These are phyloP conservation scores for Pestalotiopsis sp. DNA, from an alignment of 2,329 filamentous ascomycete genomes.

Conservation along the genomic window DNA sequence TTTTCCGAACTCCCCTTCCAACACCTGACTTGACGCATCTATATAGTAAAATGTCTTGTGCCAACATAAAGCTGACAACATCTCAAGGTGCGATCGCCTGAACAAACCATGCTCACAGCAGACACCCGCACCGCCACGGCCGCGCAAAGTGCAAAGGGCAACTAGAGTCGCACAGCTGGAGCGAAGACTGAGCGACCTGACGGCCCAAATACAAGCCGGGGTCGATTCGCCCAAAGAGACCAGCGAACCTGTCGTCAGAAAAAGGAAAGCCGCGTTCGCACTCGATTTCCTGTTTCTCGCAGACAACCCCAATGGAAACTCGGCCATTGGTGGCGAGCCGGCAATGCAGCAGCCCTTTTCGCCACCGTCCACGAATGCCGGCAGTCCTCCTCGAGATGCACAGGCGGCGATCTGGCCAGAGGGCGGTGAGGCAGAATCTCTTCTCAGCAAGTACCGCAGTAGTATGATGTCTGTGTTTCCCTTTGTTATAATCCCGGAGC, in stretches of 20 bases:
- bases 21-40: too few species aligned
- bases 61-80: background rate
- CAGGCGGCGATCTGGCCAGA: constrained; percentile 1
- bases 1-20: too few species aligned
- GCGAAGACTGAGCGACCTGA: background rate
- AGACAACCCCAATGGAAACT: background rate
- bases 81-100: constrained; percentile 13
- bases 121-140: constrained; percentile 8
- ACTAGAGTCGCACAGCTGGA: constrained; percentile 1
- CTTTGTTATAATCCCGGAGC: constrained; percentile 40
- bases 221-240: background rate
- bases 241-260: background rate
- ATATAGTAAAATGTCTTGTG: too few species aligned
- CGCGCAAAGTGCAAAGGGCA: background rate
- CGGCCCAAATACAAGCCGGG: background rate
- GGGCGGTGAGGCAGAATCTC: constrained; percentile 35
- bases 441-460: constrained; percentile 40
- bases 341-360: background rate
- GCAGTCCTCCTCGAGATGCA: background rate
- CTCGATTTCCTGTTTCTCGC: background rate
- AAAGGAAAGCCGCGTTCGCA: background rate
- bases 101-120: constrained; percentile 12
- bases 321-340: background rate
- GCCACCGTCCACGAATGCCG: background rate
- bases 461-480: constrained; percentile 44